Conservation (phyloP, 768 basidiomycete genomes). For the Suillus ampliporus region DNA sequence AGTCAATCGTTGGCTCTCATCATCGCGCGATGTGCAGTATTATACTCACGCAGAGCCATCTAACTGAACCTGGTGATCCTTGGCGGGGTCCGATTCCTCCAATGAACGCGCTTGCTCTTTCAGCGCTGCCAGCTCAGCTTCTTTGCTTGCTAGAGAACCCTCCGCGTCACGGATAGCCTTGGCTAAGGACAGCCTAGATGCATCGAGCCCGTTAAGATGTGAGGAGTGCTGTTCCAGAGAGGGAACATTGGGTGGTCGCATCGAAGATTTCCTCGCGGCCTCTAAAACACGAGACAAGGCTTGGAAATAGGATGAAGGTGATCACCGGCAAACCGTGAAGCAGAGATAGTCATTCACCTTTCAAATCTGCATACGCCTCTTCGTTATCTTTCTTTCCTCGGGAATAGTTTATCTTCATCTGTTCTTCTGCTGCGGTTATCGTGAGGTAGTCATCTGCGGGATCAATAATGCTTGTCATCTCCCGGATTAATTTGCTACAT, state of each 20-base stretch:
- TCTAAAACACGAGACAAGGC: conserved; percentile 70
- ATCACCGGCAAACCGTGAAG: not conserved
- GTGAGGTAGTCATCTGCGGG: conserved; percentile 81
- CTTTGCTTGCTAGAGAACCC: conserved; percentile 64
- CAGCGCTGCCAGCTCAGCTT: conserved; percentile 70
- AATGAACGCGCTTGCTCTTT: conserved; percentile 66
- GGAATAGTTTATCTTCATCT: conserved; percentile 61
- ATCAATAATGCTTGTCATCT: conserved; percentile 75
- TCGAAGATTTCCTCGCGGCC: conserved; percentile 71
- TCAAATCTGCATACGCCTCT: conserved; percentile 66
- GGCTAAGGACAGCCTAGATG: conserved; percentile 62
- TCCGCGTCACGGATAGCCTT: conserved; percentile 81
- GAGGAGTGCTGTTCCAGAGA: conserved; percentile 66
- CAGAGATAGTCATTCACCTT: conserved; percentile 46
- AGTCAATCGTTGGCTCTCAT: conserved; percentile 9
- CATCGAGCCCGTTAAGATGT: conserved; percentile 69
- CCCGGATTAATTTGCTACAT: conserved; percentile 66
- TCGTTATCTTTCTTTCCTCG: conserved; percentile 71
- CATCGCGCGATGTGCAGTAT: not conserved
- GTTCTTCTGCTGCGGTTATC: conserved; percentile 75
- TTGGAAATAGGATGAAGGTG: conserved; percentile 32
- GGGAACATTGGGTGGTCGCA: conserved; percentile 71
- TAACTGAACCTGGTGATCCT: conserved; percentile 71
- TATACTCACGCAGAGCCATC: conserved; percentile 67
- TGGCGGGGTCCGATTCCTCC: conserved; percentile 74